Evolutionary conservation across 768 basidiomycete species (phyloP).

Genomic region (Mycena indigotica): DNA sequence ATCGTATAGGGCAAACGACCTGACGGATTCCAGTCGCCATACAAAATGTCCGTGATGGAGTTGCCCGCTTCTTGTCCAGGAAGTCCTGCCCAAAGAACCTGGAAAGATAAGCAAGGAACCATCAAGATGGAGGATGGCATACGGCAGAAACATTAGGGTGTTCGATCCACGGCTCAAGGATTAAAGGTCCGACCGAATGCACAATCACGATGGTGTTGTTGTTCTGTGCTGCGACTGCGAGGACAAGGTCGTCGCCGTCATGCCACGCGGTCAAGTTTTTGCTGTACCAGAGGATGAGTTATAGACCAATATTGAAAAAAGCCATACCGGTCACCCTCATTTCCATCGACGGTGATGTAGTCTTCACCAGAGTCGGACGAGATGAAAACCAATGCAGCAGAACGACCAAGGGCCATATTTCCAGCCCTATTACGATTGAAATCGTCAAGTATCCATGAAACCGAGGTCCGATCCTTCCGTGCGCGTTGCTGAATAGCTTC

Average conservation of each 20-base stretch:
- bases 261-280: constrained; percentile 77
- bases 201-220: constrained; percentile 74
- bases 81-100: constrained; percentile 66
- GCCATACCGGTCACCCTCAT: constrained; percentile 67
- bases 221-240: constrained; percentile 65
- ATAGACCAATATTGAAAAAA: neutral
- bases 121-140: constrained; percentile 22
- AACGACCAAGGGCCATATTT: constrained; percentile 48
- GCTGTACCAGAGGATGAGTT: constrained; percentile 26
- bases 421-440: constrained; percentile 59
- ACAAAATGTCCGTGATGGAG: constrained; percentile 69
- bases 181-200: constrained; percentile 63
- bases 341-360: constrained; percentile 80
- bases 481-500: constrained; percentile 81
- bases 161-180: constrained; percentile 68
- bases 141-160: constrained; percentile 74
- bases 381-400: constrained; percentile 79
- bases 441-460: constrained; percentile 73
- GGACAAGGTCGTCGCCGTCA: constrained; percentile 69
- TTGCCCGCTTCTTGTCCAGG: constrained; percentile 75
- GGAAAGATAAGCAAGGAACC: constrained; percentile 21
- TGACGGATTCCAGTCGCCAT: constrained; percentile 68
- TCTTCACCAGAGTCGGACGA: constrained; percentile 84
- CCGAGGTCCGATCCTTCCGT: constrained; percentile 60
- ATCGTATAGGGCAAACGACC: constrained; percentile 77